A percentile compares a stretch with the other conserved stretches of the same genome.
Evolutionary conservation across 192 early-diverging fungal species (phyloP).

Genomic region (Mortierella hygrophila): DNA sequence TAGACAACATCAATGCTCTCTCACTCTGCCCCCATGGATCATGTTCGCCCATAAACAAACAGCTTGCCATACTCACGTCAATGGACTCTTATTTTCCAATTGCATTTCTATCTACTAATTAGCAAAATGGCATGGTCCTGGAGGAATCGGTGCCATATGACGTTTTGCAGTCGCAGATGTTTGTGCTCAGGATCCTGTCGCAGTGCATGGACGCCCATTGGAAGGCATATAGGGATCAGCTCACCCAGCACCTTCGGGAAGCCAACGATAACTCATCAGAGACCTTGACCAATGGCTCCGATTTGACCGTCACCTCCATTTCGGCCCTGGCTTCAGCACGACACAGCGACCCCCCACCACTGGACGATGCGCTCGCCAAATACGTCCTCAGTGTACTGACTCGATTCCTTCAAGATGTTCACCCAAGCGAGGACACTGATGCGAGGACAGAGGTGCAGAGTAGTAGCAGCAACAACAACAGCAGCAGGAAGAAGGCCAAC

Average conservation of each 20-base stretch:
- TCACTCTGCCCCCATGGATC: neutral
- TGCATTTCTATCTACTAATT: neutral
- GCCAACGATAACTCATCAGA: slow-evolving; percentile 45
- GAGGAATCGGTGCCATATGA: slow-evolving; percentile 73
- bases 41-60: slow-evolving; percentile 7
- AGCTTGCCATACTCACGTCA: neutral
- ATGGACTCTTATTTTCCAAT: neutral
- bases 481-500: slow-evolving; percentile 41
- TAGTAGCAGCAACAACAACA: slow-evolving; percentile 39
- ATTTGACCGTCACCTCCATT: slow-evolving; percentile 34
- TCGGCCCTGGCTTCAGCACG: slow-evolving; percentile 40
- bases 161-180: slow-evolving; percentile 88
- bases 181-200: slow-evolving; percentile 84
- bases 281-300: slow-evolving; percentile 28
- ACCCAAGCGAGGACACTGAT: slow-evolving; percentile 58
- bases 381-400: slow-evolving; percentile 72
- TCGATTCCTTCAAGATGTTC: slow-evolving; percentile 72
- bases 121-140: slow-evolving; percentile 60
- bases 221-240: slow-evolving; percentile 74
- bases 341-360: slow-evolving; percentile 77
- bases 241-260: slow-evolving; percentile 45
- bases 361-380: slow-evolving; percentile 80
- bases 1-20: neutral
- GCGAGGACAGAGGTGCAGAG: slow-evolving; percentile 30
- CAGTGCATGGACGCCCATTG: slow-evolving; percentile 90